Base-by-base conservation (phyloP, 2,329 filamentous ascomycete species). In the Teratosphaeria gauchensis region DNA sequence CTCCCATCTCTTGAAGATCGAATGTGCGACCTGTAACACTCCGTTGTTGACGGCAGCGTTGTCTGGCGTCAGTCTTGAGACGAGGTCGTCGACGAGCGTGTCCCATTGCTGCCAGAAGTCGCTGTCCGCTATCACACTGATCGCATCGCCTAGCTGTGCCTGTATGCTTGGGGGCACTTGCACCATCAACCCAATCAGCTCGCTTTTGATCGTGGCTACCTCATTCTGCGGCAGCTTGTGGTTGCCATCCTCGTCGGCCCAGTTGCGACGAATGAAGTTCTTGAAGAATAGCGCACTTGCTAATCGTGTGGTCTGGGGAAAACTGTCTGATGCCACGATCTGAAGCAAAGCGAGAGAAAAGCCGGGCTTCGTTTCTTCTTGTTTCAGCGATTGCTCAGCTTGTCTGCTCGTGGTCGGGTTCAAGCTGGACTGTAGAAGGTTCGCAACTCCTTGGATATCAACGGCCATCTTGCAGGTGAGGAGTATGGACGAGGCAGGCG, bases 71-170 rank as follows among this genome's bases (percentile, higher is more conserved):
- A 99, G 83, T 54, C 92, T 86, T 54, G 87, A 89, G 65, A 96
- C 91, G 60, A 99, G 85, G 74, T 99, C 92, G 78, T 89, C 84
- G 56, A 95, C 92, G 61, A 99, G 81, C n/a, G 92, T 96, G 70
- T 97, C 89, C 94, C 94, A 99, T 69, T 88, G 83, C 74, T 88
- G 82, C 87, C 89, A 99, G 75, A 99, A 99, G 74, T 99, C 94
- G 65, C 92, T 97, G 75, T 97, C 92, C 61, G 94, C 94, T 69
- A 99, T 97, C 67, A 95, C 85, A 76, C 92, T 96, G 74, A 97
- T 95, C 62, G 94, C 92, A 72, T 97, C 94, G 66, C 94, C 94
- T 42, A 99, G 83, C 76, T 99, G 94, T 61, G 90, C 85, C 76
- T 97, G 95, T 64, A 99, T 88, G 61, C 85, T 87, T 19, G 89